Base-by-base conservation (phyloP, 2,329 filamentous ascomycete species). In the Endothia cerciana region DNA sequence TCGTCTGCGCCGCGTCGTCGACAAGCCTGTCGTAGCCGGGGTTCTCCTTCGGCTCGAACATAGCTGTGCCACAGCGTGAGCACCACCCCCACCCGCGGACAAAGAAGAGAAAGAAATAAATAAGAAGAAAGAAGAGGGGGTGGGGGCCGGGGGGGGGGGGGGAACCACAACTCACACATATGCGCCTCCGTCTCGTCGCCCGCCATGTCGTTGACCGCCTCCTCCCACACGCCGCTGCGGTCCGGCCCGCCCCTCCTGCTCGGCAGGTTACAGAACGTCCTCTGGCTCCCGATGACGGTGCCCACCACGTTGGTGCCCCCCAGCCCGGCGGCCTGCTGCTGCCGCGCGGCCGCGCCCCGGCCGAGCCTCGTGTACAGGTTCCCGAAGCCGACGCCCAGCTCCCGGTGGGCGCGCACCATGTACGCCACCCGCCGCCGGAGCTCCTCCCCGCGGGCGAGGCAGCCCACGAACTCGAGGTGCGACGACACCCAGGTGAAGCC, bases 401-500 rank as follows among this genome's bases (percentile, higher is more conserved):
- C 87, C 56, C 81, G 76, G 41, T 88, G 83, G 25, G 94, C 80
- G 66, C 83, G 82, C n/a, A 86, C 82, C 75, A 97, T 82, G 67
- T 81, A 84, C n/a, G 82, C 80, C 11, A 97, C 83, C 40, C 95
- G 87, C 73, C 88, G 86, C 71, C 89, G 88, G 70, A 98, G 81
- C 74, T 97, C 93, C 72, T 94, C 91, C 4, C 88, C 88, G n/a
- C 92, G 88, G 58, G 91, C 91, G 8, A 99, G 85, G 73, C 93
- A 96, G 2, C 93, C 93, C 1, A 98, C 92, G 73, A 98, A 99
- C 76, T 95, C 92, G 33, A 99, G 87, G 77, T 99, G 95, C 43
- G 92, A 95, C 19, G 90, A 88, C 17, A 92, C 92, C 93, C 94
- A 98, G 11, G 82, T 82, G 80, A 89, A 89, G 8, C 94, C 91